Conservation (phyloP, 169 alveolate species). For the Miamiensis avidus region DNA sequence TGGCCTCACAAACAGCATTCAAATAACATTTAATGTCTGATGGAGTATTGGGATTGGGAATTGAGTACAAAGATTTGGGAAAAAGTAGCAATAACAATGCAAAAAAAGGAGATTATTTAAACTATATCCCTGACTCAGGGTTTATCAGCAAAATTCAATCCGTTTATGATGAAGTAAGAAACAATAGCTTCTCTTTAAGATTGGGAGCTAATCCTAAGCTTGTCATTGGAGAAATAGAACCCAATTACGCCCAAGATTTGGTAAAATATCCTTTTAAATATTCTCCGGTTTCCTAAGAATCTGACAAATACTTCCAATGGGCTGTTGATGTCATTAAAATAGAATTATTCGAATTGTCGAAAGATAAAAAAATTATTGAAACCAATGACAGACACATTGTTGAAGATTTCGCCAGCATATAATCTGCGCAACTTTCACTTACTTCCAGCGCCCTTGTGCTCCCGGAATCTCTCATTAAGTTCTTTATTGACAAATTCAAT, state of each 20-base stretch:
- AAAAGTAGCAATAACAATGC: neutral
- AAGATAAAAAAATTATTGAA: neutral
- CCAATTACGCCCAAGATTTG: neutral
- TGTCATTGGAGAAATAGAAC: neutral
- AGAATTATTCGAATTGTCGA: neutral
- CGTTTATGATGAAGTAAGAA: neutral
- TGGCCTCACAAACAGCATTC: neutral
- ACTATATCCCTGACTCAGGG: neutral
- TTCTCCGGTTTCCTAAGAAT: neutral
- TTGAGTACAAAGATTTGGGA: neutral
- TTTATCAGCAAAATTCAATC: no score
- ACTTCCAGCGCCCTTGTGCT: neutral
- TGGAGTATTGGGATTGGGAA: neutral
- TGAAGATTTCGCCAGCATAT: neutral
- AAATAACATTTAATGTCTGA: neutral
- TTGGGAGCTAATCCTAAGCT: neutral
- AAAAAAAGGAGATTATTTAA: neutral
- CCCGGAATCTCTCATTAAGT: neutral
- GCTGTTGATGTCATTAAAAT: neutral
- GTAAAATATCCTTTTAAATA: neutral
- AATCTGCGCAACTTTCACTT: neutral
- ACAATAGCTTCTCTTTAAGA: neutral
- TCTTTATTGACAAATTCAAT: no score
- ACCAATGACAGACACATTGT: neutral
- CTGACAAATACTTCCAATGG: neutral